Percentiles rank a stretch among this genome's conserved stretches.
Conservation (phyloP, 345 rosid species). For the Draba incana region DNA sequence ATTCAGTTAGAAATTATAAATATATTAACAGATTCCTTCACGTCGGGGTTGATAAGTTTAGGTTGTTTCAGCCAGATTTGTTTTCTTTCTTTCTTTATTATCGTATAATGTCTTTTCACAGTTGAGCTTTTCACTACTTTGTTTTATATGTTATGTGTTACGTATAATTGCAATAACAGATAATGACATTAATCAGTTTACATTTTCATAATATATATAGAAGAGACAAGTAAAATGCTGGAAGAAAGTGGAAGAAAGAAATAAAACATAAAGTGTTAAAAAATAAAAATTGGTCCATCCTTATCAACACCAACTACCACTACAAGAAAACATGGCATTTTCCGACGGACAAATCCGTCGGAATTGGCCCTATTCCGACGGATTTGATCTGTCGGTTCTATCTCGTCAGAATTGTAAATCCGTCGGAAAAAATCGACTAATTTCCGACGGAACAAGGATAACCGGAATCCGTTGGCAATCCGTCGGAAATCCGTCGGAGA, state of each 20-base stretch:
- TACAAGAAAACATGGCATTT: too few species aligned
- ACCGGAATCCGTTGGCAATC: too few species aligned
- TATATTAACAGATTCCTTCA: constrained; percentile 26
- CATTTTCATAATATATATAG: too few species aligned
- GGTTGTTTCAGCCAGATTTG: background rate
- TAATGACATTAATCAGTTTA: too few species aligned
- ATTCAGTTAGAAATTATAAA: background rate
- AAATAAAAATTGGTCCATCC: constrained; percentile 36
- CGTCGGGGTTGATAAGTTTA: constrained; percentile 6
- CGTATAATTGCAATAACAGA: constrained; percentile 12
- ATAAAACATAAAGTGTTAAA: background rate
- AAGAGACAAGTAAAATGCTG: background rate
- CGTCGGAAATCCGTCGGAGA: too few species aligned
- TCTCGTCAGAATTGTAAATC: too few species aligned
- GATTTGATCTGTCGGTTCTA: too few species aligned
- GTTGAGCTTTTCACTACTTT: constrained; percentile 7
- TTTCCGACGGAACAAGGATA: too few species aligned
- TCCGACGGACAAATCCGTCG: too few species aligned
- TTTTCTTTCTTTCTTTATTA: background rate
- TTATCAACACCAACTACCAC: constrained; percentile 41
- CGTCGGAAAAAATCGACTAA: too few species aligned
- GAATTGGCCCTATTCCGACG: too few species aligned
- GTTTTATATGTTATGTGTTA: constrained; percentile 22
- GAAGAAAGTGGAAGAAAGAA: too few species aligned
- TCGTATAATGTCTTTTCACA: background rate